Conservation (phyloP, 441 rosid genomes). For the Adansonia gregorii region DNA sequence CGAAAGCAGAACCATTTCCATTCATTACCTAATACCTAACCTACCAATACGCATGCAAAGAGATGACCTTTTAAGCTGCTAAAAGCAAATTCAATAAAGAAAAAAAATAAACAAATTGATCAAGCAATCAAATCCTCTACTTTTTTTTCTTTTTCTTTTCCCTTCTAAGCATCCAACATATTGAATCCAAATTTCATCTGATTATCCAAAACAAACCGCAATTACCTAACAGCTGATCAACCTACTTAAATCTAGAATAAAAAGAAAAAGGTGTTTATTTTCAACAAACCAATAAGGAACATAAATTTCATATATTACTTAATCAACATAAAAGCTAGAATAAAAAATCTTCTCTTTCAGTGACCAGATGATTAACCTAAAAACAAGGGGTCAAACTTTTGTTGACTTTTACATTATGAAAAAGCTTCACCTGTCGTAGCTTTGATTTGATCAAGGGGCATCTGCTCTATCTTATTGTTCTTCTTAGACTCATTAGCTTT, state of each 20-base stretch:
- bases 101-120: not conserved
- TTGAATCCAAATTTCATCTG: not conserved
- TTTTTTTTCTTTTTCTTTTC: not conserved
- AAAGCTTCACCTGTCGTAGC: slow-evolving; percentile 51
- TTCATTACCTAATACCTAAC: not conserved
- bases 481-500: slow-evolving; percentile 42
- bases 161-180: not conserved
- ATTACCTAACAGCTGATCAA: not conserved
- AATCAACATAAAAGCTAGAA: not conserved
- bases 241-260: not conserved
- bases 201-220: not conserved
- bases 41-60: not conserved
- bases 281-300: not conserved
- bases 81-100: too few relatives aligned
- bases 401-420: not conserved
- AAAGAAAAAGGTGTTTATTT: not conserved
- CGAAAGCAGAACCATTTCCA: not conserved
- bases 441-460: slow-evolving; percentile 42
- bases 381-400: not conserved
- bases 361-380: not conserved
- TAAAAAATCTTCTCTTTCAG: not conserved
- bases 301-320: too few relatives aligned
- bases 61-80: not conserved
- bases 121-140: not conserved
- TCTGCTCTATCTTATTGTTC: slow-evolving; percentile 46